Evolutionary conservation across 768 basidiomycete genomes (phyloP).

Genomic region (Melanogaster broomeanus): DNA sequence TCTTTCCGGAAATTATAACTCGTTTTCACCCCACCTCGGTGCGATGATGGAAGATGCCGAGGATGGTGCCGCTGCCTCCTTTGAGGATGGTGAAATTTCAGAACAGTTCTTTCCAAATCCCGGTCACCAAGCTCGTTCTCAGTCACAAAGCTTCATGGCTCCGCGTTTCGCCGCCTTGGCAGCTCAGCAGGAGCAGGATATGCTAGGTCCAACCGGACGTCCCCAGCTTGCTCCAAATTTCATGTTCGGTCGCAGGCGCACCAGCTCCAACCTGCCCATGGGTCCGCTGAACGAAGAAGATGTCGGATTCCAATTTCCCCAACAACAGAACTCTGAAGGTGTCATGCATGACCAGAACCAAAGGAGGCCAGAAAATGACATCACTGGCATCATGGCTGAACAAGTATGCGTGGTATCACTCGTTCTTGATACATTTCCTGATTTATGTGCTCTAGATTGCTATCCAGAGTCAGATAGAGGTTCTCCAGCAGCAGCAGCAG

Average conservation of each 20-base stretch:
- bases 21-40: slow-evolving; percentile 78
- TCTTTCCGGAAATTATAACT: slow-evolving; percentile 62
- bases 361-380: slow-evolving; percentile 69
- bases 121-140: slow-evolving; percentile 69
- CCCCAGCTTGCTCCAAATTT: slow-evolving; percentile 91
- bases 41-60: slow-evolving; percentile 84
- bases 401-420: slow-evolving; percentile 57
- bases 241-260: slow-evolving; percentile 73
- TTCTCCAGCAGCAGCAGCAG: slow-evolving; percentile 87
- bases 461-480: slow-evolving; percentile 88
- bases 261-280: slow-evolving; percentile 54
- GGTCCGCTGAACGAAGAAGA: slow-evolving; percentile 83
- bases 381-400: slow-evolving; percentile 92
- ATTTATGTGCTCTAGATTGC: slow-evolving; percentile 61
- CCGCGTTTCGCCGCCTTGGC: slow-evolving; percentile 86
- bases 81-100: slow-evolving; percentile 80
- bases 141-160: slow-evolving; percentile 83
- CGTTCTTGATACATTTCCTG: slow-evolving; percentile 1
- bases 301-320: slow-evolving; percentile 80
- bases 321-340: slow-evolving; percentile 45
- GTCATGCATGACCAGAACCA: slow-evolving; percentile 40
- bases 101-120: slow-evolving; percentile 52
- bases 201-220: slow-evolving; percentile 72
- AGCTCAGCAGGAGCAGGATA: slow-evolving; percentile 66
- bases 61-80: slow-evolving; percentile 50